Conservation (phyloP, 495 filamentous ascomycete species). For the Monascus purpureus region DNA sequence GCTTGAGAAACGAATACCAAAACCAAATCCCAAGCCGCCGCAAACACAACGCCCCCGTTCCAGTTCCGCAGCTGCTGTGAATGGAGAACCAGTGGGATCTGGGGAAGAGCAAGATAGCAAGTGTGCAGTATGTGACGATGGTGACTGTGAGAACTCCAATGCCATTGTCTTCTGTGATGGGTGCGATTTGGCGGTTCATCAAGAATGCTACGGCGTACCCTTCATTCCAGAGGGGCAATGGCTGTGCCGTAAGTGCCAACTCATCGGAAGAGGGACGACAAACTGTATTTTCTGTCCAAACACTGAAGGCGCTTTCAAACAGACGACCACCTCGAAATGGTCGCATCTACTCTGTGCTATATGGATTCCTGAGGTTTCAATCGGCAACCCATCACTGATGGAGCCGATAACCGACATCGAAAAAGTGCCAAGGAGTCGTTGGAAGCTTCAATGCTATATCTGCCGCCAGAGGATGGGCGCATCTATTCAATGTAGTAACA, state of each 20-base stretch:
- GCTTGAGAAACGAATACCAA: conserved; percentile 90
- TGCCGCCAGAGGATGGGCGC: conserved; percentile 96
- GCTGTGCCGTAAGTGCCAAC: conserved; percentile 92
- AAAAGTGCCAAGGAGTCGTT: conserved; percentile 84
- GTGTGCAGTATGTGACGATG: conserved; percentile 95
- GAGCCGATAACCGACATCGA: conserved; percentile 97
- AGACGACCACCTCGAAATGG: conserved; percentile 90
- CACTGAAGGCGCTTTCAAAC: conserved; percentile 95
- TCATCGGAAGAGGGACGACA: conserved; percentile 82
- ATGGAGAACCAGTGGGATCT: conserved; percentile 64
- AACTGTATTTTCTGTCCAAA: conserved; percentile 98
- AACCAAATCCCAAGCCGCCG: conserved; percentile 87
- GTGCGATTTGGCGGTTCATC: conserved; percentile 93
- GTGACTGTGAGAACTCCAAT: conserved; percentile 98
- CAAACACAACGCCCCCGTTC: conserved; percentile 83
- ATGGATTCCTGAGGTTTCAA: conserved; percentile 93
- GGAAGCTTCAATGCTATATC: conserved; percentile 93
- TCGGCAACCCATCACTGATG: conserved; percentile 96
- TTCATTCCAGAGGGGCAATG: conserved; percentile 98
- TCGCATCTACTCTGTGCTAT: conserved; percentile 92
- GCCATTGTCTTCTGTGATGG: conserved; percentile 99
- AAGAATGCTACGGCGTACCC: conserved; percentile 97
- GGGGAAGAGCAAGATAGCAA: conserved; percentile 96
- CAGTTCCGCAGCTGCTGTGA: conserved; percentile 82
- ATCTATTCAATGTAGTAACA: conserved; percentile 97